Percentiles rank a stretch among this genome's conserved stretches.
Conservation (phyloP, 2,329 filamentous ascomycete species). For the Fusarium virguliforme region DNA sequence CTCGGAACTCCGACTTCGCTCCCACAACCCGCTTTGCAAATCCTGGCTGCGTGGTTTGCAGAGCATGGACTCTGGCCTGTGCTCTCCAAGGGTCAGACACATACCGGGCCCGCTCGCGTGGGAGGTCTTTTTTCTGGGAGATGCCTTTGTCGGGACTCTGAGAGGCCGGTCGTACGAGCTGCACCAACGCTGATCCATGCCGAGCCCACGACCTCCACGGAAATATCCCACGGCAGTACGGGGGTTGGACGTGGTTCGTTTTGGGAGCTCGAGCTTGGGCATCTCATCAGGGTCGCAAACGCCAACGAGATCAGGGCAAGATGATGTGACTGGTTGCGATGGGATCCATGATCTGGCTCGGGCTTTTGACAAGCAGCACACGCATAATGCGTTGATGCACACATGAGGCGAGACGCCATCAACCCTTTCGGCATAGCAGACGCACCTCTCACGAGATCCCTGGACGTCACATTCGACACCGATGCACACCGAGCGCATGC, state of each 20-base stretch:
- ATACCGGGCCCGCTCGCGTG: constrained; percentile 24
- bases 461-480: constrained; percentile 2
- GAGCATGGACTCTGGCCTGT: constrained; percentile 11
- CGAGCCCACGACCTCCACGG: constrained; percentile 10
- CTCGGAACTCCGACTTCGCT: constrained; percentile 48
- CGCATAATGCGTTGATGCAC: constrained; percentile 23
- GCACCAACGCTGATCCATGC: background rate
- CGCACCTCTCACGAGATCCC: constrained; percentile 16
- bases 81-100: constrained; percentile 14
- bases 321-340: constrained; percentile 30
- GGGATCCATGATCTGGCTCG: constrained; percentile 8
- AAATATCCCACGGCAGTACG: constrained; percentile 15
- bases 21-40: constrained; percentile 28
- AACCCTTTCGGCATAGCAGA: constrained; percentile 2
- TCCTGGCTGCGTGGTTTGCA: constrained; percentile 32
- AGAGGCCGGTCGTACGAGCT: constrained; percentile 41
- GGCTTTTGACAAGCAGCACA: constrained; percentile 19
- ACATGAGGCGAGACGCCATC: constrained; percentile 5
- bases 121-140: constrained; percentile 14
- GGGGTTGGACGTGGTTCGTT: constrained; percentile 28
- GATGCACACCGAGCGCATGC: constrained; percentile 16
- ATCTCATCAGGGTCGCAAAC: constrained; percentile 13
- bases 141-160: constrained; percentile 24
- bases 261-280: background rate
- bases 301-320: constrained; percentile 23